These are phyloP conservation scores for Ophiosphaerella herpotricha DNA, from an alignment of 2,329 filamentous ascomycete genomes.

Conservation along the genomic window DNA sequence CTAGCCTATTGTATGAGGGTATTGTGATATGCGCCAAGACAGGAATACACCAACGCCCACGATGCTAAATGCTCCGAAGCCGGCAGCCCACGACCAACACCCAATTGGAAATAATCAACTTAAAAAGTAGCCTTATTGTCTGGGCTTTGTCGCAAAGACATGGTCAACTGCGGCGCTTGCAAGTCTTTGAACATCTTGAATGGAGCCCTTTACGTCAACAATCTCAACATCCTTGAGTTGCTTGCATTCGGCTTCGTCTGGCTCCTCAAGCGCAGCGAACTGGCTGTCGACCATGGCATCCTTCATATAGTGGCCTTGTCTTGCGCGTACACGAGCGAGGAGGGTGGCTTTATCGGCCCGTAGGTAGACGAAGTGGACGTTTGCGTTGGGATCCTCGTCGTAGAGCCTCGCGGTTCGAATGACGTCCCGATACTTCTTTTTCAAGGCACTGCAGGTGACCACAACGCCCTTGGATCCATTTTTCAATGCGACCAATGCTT, in stretches of 20 bases:
- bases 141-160: constrained; percentile 16
- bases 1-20: background rate
- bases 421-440: constrained; percentile 91
- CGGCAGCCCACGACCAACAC: background rate
- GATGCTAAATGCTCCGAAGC: constrained; percentile 2
- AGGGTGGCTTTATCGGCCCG: constrained; percentile 76
- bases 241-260: constrained; percentile 66
- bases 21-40: constrained; percentile 2
- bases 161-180: constrained; percentile 47
- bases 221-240: constrained; percentile 50
- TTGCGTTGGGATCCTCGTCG: constrained; percentile 50
- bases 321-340: constrained; percentile 71
- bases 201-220: constrained; percentile 52
- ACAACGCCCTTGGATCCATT: constrained; percentile 68
- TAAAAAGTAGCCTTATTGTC: background rate
- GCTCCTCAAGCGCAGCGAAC: constrained; percentile 84
- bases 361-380: constrained; percentile 89
- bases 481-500: constrained; percentile 46
- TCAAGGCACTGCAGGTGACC: constrained; percentile 92
- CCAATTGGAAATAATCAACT: background rate
- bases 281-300: constrained; percentile 94
- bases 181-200: constrained; percentile 47
- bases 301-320: constrained; percentile 93
- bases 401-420: constrained; percentile 56
- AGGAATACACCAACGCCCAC: background rate